These are phyloP conservation scores for Rubia occidens DNA, from an alignment of 305 asterid species.

Conservation along the genomic window DNA sequence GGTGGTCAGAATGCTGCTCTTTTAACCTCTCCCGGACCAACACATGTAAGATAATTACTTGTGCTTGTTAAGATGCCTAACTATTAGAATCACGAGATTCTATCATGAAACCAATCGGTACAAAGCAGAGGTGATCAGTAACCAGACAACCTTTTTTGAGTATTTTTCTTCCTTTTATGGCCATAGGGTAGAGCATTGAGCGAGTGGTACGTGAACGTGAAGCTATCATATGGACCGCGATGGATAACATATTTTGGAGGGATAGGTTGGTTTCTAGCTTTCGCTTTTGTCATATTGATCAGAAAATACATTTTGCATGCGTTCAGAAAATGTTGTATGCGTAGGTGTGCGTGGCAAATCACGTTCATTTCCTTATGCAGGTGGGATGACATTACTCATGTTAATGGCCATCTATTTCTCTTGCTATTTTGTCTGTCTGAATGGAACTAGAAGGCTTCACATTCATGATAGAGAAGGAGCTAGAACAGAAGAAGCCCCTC, in stretches of 20 bases:
- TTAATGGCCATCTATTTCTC: constrained; percentile 30
- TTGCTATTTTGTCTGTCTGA: constrained; percentile 26
- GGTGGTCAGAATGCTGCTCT: constrained; percentile 46
- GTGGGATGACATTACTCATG: constrained; percentile 40
- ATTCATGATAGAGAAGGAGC: constrained; percentile 13
- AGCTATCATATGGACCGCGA: constrained; percentile 61
- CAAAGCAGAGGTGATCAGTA: neutral
- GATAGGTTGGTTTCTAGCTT: constrained; percentile 36
- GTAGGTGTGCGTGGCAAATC: too few species aligned
- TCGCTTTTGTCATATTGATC: too few species aligned
- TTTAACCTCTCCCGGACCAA: constrained; percentile 52
- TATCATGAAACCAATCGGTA: neutral
- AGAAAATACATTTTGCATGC: constrained; percentile 1
- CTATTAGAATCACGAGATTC: too few species aligned
- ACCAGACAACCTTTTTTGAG: neutral
- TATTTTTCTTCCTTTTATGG: constrained; percentile 11
- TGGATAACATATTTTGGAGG: constrained; percentile 56
- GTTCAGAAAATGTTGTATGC: too few species aligned
- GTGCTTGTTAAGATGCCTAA: neutral
- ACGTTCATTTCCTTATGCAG: constrained; percentile 24
- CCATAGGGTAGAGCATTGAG: constrained; percentile 40
- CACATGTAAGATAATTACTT: constrained; percentile 40
- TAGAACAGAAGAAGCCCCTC: constrained; percentile 42
- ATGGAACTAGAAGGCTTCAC: constrained; percentile 22
- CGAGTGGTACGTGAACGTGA: constrained; percentile 39